Evolutionary conservation across 108 stramenopile genomes (phyloP).

Genomic region (Craspedostauros australis): DNA sequence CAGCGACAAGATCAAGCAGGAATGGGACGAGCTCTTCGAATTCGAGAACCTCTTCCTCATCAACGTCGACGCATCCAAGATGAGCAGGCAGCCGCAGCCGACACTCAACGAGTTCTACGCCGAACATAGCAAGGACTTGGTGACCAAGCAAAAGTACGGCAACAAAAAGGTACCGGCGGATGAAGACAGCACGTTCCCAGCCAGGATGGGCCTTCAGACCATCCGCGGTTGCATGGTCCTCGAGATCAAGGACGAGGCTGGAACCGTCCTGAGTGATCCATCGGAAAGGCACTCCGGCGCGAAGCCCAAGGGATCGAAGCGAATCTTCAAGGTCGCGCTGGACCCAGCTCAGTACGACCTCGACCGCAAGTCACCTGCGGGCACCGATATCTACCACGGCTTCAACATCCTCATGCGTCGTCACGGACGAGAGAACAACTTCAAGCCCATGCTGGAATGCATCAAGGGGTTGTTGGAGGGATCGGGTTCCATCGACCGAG

Average conservation of each 20-base stretch:
- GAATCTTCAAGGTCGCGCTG: constrained; percentile 70
- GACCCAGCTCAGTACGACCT: constrained; percentile 85
- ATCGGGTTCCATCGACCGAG: constrained; percentile 66
- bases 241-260: constrained; percentile 81
- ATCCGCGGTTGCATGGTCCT: constrained; percentile 85
- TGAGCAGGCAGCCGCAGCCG: constrained; percentile 45
- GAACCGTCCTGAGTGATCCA: constrained; percentile 80
- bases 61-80: constrained; percentile 64
- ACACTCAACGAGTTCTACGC: constrained; percentile 30
- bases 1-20: constrained; percentile 63
- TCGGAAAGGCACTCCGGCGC: constrained; percentile 15
- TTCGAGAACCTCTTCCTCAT: constrained; percentile 90
- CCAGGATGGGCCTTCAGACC: constrained; percentile 54
- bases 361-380: constrained; percentile 49
- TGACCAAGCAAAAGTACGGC: constrained; percentile 19
- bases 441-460: constrained; percentile 90
- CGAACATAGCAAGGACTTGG: constrained; percentile 22
- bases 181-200: constrained; percentile 77
- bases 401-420: constrained; percentile 90
- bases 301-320: constrained; percentile 40
- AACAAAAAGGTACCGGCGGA: constrained; percentile 67
- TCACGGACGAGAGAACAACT: constrained; percentile 91
- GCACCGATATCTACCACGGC: constrained; percentile 50
- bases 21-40: constrained; percentile 92
- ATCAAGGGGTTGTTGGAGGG: constrained; percentile 79